Evolutionary conservation across 345 rosid species (phyloP), one percentile per base, ranked within the genome.

Genomic region (Camelina hispida): DNA sequence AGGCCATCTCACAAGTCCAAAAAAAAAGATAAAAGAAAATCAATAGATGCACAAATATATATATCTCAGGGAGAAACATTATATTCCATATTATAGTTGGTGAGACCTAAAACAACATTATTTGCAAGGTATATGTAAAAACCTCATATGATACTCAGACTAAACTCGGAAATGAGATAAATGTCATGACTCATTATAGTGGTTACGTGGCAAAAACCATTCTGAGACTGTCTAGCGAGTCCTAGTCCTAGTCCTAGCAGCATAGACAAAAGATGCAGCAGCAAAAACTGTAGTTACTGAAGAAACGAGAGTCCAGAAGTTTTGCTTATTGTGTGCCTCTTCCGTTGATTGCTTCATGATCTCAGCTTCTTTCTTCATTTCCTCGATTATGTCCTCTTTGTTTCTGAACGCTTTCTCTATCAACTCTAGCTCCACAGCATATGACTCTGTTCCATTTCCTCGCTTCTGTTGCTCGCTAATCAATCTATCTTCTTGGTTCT

Each of bases 281-380:
- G 90, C 88, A 37, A 89, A 42, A 69, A 95, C 10, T 3, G 93
- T 87, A 44, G 93, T 76, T 15, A 87, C 87, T 0, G 97, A 87
- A 9, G 97, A 85, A 20, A 95, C 76, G 55, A 81, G 5, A 34
- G 91, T 84, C 93, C 91, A 86, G 18, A 92, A 77, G 58, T 68
- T 77, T 75, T 81, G 89, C 78, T 83, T 84, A 84, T 83, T 90
- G 4, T 84, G 75, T 6, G 86, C 91, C 73, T 82, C 80, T 37
- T 68, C 83, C 17, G 80, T 72, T 8, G 90, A 82, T 34, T 83
- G 83, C 77, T 83, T 74, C 83, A 92, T 74, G 28, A 55, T 11
- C 67, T 78, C 88, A n/a, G 82, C 81, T 25, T 25, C 30, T 28
- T 28, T 28, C 30, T 28, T 28, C 30, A 28, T 28, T 28, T 25